Conservation (phyloP, 768 basidiomycete species). For the Boletellus sp. region DNA sequence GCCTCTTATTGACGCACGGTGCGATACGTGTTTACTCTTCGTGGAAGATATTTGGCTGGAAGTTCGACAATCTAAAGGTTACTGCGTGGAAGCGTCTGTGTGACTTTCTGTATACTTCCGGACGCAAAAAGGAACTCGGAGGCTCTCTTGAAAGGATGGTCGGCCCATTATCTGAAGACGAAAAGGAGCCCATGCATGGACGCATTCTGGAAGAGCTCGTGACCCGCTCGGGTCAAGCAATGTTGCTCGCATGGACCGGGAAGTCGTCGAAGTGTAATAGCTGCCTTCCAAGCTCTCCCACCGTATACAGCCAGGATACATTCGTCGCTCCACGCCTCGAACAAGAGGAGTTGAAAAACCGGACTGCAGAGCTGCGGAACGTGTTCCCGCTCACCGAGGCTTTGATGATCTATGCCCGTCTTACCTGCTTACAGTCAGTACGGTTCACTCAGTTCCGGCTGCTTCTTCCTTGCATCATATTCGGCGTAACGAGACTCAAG, state of each 20-base stretch:
- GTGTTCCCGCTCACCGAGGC: background rate
- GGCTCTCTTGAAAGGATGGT: background rate
- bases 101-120: background rate
- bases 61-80: background rate
- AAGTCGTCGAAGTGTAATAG: background rate
- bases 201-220: background rate
- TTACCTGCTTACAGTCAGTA: background rate
- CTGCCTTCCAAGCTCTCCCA: background rate
- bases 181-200: background rate
- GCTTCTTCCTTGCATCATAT: constrained; percentile 1
- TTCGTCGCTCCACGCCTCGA: background rate
- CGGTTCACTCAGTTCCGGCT: background rate
- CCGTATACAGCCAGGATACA: background rate
- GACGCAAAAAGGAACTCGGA: background rate
- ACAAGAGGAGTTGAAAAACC: background rate
- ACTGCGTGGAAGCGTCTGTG: background rate
- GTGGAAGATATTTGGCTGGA: constrained; percentile 2
- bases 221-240: background rate
- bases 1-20: background rate
- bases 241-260: background rate
- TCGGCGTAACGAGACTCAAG: background rate
- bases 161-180: background rate
- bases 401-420: background rate
- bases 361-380: background rate
- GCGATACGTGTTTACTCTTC: background rate